These are phyloP conservation scores for Endotrypanum monterogeii DNA, from an alignment of 208 protist genomes.

Conservation along the genomic window DNA sequence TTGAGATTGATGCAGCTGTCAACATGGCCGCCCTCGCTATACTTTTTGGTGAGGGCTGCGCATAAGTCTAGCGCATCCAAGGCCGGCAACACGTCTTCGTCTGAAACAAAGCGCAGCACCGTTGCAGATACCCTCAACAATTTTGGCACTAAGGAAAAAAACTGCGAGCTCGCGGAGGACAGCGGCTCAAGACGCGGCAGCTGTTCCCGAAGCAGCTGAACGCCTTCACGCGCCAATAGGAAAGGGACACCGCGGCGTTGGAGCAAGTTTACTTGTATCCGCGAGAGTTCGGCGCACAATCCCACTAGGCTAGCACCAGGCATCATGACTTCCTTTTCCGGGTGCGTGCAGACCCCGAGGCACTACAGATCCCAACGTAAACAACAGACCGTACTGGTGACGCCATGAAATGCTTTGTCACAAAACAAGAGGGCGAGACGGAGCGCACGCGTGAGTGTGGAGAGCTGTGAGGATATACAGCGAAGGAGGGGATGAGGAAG, in stretches of 20 bases:
- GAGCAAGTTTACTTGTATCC: conserved; percentile 77
- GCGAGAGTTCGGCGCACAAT: conserved; percentile 69
- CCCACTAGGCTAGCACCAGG: conserved; percentile 19
- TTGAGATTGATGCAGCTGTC: conserved; percentile 55
- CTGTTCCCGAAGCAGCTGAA: conserved; percentile 50
- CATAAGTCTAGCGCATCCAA: conserved; percentile 52
- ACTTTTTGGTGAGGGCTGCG: conserved; percentile 16
- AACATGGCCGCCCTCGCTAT: conserved; percentile 49
- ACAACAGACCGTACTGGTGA: not conserved
- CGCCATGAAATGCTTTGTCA: not conserved
- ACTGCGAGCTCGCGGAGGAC: not conserved
- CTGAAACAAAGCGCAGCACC: conserved; percentile 43
- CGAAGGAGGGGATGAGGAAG: too few relatives aligned
- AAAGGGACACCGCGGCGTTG: conserved; percentile 57
- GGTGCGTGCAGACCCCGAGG: not conserved
- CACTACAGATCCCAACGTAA: not conserved
- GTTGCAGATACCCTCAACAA: conserved; percentile 72
- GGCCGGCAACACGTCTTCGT: conserved; percentile 32
- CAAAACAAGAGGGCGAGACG: too few relatives aligned
- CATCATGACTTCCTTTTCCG: not conserved
- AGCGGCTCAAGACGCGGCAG: conserved; percentile 22
- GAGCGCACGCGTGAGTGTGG: too few relatives aligned
- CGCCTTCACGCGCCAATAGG: conserved; percentile 41
- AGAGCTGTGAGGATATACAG: too few relatives aligned
- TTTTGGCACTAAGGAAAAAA: conserved; percentile 42